Evolutionary conservation across 2,329 filamentous ascomycete species (phyloP), one percentile per base, ranked within the genome.

Genomic region (Chrysoporthe deuterocubensis): DNA sequence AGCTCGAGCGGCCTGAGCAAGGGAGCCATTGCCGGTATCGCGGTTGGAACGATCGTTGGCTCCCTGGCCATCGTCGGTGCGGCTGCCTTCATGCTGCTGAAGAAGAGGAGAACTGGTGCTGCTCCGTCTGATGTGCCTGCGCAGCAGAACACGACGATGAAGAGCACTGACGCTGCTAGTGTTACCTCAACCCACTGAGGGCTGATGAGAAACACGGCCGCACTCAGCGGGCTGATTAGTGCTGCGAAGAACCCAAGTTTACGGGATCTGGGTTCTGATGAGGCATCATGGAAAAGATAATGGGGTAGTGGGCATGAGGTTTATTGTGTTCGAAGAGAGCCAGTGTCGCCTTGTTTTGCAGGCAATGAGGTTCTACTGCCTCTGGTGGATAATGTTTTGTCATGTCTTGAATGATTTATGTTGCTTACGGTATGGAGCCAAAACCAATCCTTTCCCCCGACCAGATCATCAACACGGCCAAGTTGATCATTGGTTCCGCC

Each of bases 21-120:
- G 4, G 78, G 78, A 14, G 77, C 76, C 62, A 78, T 76, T 68
- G 78, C 77, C 3, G 79, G 79, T 6, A 78, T 81, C 52, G 77
- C 78, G 13, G 77, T 79, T 9, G 78, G 78, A 32, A 74, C 74
- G 4, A 71, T 78, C 34, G 72, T 76, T 8, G 78, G 75, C 9
- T 76, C 75, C 3, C 71, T 77, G 9, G 73, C 71, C 14, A 70
- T 76, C 37, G 74, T 78, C 1, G 73, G 74, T 4, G 70, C 64
- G 3, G 65, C 77, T 40, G 77, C 75, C 2, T 77, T 74, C 64
- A 54, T 74, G 14, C 67, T 78, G 21, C 73, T 77, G 50, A 68
- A 42, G 52, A 68, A 65, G 64, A 68, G 67, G 21, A 59, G 54
- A 50, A n/a, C 52, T 13, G n/a, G 56, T 1, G 26, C 62, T n/a